Percentiles rank a stretch among this genome's conserved stretches.
phyloP scores from a whole-genome alignment of 805 yeast species.

The Ogataea parapolymorpha region DNA sequence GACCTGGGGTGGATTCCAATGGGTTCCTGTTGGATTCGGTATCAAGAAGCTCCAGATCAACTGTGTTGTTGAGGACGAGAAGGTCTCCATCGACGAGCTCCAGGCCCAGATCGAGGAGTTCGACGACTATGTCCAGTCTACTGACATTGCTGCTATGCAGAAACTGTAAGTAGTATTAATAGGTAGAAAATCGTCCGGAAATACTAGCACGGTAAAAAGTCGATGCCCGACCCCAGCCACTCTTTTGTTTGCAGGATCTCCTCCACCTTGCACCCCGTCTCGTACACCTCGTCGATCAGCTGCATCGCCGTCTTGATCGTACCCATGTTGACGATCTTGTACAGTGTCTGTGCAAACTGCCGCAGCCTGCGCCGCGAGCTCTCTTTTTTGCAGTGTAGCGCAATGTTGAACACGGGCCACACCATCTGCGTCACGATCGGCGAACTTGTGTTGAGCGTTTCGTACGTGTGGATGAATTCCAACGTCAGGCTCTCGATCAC shows the following conservation, averaged over 20 bases:
- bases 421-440: constrained; percentile 60
- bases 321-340: constrained; percentile 52
- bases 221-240: constrained; percentile 51
- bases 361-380: constrained; percentile 33
- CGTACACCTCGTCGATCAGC: constrained; percentile 46
- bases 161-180: constrained; percentile 62
- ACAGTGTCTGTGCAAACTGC: constrained; percentile 39
- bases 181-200: neutral
- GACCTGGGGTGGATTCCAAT: constrained; percentile 96
- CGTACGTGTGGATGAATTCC: constrained; percentile 49
- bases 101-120: constrained; percentile 77
- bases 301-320: constrained; percentile 42
- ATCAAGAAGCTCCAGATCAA: constrained; percentile 98
- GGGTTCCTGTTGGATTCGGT: constrained; percentile 98
- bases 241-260: constrained; percentile 40
- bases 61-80: constrained; percentile 96
- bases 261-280: constrained; percentile 40
- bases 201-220: constrained; percentile 40
- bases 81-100: constrained; percentile 90
- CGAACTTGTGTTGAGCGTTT: constrained; percentile 41
- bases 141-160: constrained; percentile 98
- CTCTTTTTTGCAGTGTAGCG: constrained; percentile 38
- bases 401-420: constrained; percentile 56
- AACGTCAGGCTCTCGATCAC: constrained; percentile 33
- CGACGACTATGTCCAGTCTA: constrained; percentile 99